Percentiles rank a stretch among this genome's conserved stretches.
Conservation (phyloP, 2,329 filamentous ascomycete species). For the Aschersonia sp. region DNA sequence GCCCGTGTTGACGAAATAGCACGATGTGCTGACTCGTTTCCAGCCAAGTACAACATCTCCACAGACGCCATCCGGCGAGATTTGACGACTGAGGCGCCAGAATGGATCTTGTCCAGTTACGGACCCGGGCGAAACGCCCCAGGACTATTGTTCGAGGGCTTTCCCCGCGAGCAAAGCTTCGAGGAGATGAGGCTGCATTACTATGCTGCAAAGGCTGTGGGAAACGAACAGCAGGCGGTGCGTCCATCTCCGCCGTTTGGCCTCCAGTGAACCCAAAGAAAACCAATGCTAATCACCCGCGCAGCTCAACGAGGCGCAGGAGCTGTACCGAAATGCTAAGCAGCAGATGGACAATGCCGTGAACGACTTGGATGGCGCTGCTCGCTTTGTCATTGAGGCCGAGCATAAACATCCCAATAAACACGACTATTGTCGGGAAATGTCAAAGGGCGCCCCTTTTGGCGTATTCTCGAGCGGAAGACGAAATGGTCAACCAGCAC, state of each 20-base stretch:
- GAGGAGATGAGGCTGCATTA: conserved; percentile 79
- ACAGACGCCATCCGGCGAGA: conserved; percentile 48
- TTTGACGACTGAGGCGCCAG: conserved; percentile 54
- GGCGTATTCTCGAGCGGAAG: conserved; percentile 29
- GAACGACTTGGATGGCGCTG: conserved; percentile 55
- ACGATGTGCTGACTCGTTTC: conserved; percentile 2
- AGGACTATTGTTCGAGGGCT: conserved; percentile 70
- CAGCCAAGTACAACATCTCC: conserved; percentile 35
- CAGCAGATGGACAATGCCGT: conserved; percentile 60
- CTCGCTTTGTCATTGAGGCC: conserved; percentile 51
- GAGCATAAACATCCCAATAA: conserved; percentile 64
- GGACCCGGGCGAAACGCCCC: conserved; percentile 65
- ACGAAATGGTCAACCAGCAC: conserved; percentile 11
- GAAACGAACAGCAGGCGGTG: conserved; percentile 42
- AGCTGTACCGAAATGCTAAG: conserved; percentile 47
- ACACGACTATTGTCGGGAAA: conserved; percentile 43
- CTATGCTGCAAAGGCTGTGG: conserved; percentile 39
- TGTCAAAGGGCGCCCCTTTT: conserved; percentile 26
- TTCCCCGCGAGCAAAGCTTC: conserved; percentile 66
- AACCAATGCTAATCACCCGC: not conserved
- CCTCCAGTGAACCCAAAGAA: not conserved
- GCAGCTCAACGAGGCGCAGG: conserved; percentile 45
- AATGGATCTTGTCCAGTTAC: conserved; percentile 81
- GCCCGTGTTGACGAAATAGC: not conserved
- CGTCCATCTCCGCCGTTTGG: conserved; percentile 8